phyloP scores from a whole-genome alignment of 2,329 filamentous ascomycete genomes.

The Sodiomyces alkalinus region DNA sequence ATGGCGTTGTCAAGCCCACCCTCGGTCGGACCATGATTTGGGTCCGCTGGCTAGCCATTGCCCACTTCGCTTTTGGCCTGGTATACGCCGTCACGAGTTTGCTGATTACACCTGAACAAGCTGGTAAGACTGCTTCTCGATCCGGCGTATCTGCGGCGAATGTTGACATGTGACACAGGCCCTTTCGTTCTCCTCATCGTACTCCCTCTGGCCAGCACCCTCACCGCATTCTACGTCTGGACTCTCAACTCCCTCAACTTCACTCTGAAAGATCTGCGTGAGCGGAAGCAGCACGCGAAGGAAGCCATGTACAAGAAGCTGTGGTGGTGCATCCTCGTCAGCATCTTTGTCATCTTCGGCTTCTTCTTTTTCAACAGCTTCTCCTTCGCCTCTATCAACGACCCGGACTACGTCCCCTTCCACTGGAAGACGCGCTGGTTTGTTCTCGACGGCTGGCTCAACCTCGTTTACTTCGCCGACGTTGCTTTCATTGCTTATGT shows the following conservation, averaged over 20 bases:
- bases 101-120: conserved; percentile 75
- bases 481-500: conserved; percentile 88
- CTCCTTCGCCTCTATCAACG: conserved; percentile 71
- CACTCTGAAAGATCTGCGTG: conserved; percentile 90
- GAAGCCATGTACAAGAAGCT: conserved; percentile 94
- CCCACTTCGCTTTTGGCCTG: conserved; percentile 88
- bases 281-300: conserved; percentile 87
- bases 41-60: conserved; percentile 78
- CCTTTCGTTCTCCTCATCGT: conserved; percentile 87
- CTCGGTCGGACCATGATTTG: conserved; percentile 89
- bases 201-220: conserved; percentile 73
- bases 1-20: conserved; percentile 89
- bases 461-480: conserved; percentile 88
- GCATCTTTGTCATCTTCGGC: conserved; percentile 87
- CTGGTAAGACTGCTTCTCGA: conserved; percentile 31
- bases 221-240: conserved; percentile 98
- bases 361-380: conserved; percentile 99
- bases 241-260: conserved; percentile 88
- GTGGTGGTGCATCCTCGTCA: conserved; percentile 92
- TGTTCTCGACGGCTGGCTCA: conserved; percentile 91
- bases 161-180: conserved; percentile 26
- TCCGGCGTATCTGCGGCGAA: not conserved
- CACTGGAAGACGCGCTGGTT: conserved; percentile 99
- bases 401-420: conserved; percentile 82
- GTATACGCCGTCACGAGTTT: conserved; percentile 86